Conservation (phyloP, 257 asterid species). For the Gentiana straminea region DNA sequence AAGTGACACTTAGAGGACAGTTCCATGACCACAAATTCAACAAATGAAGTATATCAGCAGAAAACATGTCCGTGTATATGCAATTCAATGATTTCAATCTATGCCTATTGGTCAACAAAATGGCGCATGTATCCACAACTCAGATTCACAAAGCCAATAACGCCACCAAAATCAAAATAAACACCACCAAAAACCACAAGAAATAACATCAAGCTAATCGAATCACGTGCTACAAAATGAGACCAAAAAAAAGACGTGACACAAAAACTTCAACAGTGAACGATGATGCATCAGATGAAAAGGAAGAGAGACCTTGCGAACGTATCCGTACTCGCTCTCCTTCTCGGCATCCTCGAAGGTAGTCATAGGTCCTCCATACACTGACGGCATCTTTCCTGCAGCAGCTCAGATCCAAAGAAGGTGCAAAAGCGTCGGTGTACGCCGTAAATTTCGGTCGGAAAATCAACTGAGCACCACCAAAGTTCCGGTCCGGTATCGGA, state of each 20-base stretch:
- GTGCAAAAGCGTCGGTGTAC: not conserved
- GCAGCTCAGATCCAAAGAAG: constrained; percentile 13
- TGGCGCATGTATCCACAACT: too few relatives aligned
- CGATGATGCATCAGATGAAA: not conserved
- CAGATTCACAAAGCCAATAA: too few relatives aligned
- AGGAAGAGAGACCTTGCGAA: constrained; percentile 59
- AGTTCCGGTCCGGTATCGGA: constrained; percentile 11
- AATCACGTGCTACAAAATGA: too few relatives aligned
- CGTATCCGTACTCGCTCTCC: constrained; percentile 99
- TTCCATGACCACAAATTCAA: too few relatives aligned
- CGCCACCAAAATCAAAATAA: not conserved
- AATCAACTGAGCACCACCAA: constrained; percentile 12
- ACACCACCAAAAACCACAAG: not conserved
- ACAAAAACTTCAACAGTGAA: not conserved
- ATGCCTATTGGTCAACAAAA: too few relatives aligned
- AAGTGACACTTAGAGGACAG: too few relatives aligned
- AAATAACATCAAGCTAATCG: not conserved
- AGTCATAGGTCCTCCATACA: constrained; percentile 67
- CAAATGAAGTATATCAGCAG: too few relatives aligned
- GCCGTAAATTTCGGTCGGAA: constrained; percentile 5
- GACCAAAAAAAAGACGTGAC: not conserved
- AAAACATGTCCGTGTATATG: too few relatives aligned
- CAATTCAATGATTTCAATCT: too few relatives aligned
- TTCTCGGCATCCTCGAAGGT: constrained; percentile 98
- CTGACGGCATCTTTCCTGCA: constrained; percentile 45